Percentiles rank a stretch among this genome's conserved stretches.
Evolutionary conservation across 1,284 basidiomycete species (phyloP).

Genomic region (Boletus mariae): DNA sequence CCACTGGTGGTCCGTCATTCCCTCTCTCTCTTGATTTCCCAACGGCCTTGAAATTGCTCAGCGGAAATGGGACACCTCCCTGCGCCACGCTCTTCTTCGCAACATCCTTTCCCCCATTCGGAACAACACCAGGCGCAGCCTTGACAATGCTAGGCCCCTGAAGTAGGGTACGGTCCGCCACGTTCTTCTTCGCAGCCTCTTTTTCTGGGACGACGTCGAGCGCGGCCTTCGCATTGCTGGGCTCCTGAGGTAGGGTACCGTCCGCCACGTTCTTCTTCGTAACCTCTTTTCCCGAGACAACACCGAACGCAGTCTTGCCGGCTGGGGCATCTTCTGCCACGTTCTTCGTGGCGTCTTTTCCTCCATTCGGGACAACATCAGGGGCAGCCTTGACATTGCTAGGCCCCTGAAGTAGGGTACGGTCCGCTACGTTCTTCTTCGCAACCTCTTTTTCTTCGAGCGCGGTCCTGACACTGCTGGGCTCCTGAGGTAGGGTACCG

Average conservation of each 20-base stretch:
- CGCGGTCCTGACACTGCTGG: not conserved
- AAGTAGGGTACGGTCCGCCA: too few species aligned
- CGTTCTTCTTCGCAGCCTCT: too few species aligned
- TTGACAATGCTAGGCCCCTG: not conserved
- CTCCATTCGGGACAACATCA: not conserved
- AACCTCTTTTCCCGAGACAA: not conserved
- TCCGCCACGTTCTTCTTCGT: not conserved
- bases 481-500: not conserved
- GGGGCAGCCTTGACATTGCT: not conserved
- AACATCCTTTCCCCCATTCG: not conserved
- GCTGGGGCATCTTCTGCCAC: not conserved
- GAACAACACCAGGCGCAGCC: not conserved
- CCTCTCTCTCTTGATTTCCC: not conserved
- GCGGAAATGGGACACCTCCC: too few species aligned
- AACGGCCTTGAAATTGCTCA: too few species aligned
- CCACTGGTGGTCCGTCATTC: too few species aligned
- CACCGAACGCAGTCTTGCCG: too few species aligned
- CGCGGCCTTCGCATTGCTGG: not conserved
- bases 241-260: not conserved
- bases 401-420: too few species aligned
- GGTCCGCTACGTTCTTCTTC: too few species aligned
- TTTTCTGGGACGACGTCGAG: too few species aligned
- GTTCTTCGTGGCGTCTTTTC: too few species aligned
- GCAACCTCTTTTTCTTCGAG: too few species aligned
- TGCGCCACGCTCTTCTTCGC: too few species aligned